phyloP scores from a whole-genome alignment of 257 asterid species.

The Solanum chiquidenum region DNA sequence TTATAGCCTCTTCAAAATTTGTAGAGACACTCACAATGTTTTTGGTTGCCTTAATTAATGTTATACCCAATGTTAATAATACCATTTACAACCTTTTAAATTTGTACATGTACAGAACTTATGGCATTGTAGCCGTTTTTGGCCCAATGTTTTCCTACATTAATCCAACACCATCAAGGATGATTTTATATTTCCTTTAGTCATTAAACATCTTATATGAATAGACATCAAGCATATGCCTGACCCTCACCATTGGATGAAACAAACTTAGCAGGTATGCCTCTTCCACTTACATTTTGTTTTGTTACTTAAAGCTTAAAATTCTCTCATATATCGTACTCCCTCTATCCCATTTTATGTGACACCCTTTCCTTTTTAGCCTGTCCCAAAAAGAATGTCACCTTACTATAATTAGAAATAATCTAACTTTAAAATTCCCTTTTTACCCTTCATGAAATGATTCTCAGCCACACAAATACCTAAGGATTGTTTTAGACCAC shows the following conservation, averaged over 20 bases:
- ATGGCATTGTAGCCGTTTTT: background rate
- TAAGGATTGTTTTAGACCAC: background rate
- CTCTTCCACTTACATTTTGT: background rate
- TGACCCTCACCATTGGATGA: background rate
- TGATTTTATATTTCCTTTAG: background rate
- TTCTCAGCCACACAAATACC: background rate
- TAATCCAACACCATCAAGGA: background rate
- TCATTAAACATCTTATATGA: background rate
- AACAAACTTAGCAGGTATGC: background rate
- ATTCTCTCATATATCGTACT: background rate
- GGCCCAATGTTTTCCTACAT: background rate
- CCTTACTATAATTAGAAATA: background rate
- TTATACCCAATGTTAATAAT: background rate
- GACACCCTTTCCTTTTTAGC: background rate
- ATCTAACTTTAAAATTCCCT: background rate
- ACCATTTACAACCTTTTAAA: background rate
- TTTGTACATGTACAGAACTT: background rate
- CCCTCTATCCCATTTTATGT: background rate
- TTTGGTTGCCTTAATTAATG: background rate
- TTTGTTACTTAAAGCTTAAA: background rate
- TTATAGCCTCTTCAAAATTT: background rate
- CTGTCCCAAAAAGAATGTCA: background rate
- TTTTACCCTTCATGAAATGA: background rate
- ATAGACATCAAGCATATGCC: background rate
- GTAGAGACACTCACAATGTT: background rate